Conservation (phyloP, 83 land plant genomes). For the Diphasiastrum complanatum region DNA sequence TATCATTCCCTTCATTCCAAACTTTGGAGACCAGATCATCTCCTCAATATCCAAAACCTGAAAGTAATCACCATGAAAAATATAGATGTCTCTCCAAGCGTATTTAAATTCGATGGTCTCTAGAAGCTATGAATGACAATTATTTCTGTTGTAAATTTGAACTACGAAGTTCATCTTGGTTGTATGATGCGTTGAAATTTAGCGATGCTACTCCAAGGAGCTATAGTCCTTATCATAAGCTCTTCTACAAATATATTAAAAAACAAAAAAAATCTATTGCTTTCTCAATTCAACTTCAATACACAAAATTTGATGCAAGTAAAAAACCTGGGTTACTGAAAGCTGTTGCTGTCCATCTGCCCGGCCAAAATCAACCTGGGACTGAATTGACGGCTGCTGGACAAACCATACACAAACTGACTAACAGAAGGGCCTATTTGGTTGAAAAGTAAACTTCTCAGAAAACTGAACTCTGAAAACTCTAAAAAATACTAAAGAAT, state of each 20-base stretch:
- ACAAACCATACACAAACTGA: not conserved
- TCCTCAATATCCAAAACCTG: conserved; percentile 91
- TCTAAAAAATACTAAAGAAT: not conserved
- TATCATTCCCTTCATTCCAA: conserved; percentile 88
- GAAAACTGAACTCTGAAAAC: no score
- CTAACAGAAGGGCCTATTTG: no score
- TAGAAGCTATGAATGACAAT: not conserved
- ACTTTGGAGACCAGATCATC: conserved; percentile 86
- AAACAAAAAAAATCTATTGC: not conserved
- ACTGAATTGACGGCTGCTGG: conserved; percentile 24
- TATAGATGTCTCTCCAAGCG: not conserved
- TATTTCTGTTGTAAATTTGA: no score
- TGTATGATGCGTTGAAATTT: no score
- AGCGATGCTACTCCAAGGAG: no score
- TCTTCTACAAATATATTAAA: not conserved
- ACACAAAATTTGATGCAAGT: not conserved
- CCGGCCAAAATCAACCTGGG: conserved; percentile 52
- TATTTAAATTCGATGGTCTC: not conserved
- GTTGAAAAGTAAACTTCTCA: no score
- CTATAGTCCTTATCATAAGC: no score
- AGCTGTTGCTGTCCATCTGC: conserved; percentile 34
- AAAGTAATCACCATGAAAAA: not conserved
- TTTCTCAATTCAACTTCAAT: not conserved
- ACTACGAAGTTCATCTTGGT: no score
- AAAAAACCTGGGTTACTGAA: conserved; percentile 44